phyloP scores from a whole-genome alignment of 108 stramenopile species.

The Cyclotella choctawhatcheeana region DNA sequence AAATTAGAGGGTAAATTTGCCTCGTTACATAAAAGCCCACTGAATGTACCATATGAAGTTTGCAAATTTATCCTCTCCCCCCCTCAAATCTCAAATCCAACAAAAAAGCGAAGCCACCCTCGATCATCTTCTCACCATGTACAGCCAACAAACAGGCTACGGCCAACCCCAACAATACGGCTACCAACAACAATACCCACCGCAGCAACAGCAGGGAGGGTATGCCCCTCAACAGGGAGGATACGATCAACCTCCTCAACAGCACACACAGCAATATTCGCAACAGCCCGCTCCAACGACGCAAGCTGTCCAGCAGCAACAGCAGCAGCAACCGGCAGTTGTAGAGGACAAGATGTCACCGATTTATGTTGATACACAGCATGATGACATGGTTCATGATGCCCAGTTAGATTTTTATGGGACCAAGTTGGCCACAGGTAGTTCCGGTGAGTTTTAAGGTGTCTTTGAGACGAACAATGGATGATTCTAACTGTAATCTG shows the following conservation, averaged over 20 bases:
- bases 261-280: conserved; percentile 19
- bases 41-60: no score
- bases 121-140: no score
- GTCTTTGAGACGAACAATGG: not conserved
- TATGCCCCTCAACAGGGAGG: conserved; percentile 8
- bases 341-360: conserved; percentile 37
- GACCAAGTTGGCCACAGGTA: conserved; percentile 92
- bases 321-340: conserved; percentile 10
- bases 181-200: conserved; percentile 9
- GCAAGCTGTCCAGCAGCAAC: conserved; percentile 18
- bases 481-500: not conserved
- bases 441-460: conserved; percentile 65
- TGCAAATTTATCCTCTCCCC: not conserved
- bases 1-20: no score
- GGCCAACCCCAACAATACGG: conserved; percentile 18
- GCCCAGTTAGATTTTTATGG: conserved; percentile 95
- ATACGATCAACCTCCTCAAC: conserved; percentile 3
- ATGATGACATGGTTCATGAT: conserved; percentile 96
- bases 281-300: not conserved
- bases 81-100: not conserved
- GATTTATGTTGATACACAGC: conserved; percentile 90
- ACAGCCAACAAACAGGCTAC: conserved; percentile 33
- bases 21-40: no score
- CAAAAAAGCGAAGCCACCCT: not conserved
- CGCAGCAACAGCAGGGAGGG: not conserved